Conservation (phyloP, 2,329 filamentous ascomycete species). For the Fusarium sp. region DNA sequence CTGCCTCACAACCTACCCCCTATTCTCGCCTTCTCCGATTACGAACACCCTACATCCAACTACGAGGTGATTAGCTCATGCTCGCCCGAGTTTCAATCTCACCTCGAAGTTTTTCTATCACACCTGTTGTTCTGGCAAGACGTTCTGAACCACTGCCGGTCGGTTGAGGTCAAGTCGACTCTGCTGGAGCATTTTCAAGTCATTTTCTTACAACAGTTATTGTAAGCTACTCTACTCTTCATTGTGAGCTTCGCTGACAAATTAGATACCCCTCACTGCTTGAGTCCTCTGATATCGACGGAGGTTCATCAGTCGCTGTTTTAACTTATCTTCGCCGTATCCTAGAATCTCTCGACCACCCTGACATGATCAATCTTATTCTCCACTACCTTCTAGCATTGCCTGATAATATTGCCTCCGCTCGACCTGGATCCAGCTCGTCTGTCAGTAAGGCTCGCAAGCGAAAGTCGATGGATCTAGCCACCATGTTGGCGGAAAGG, state of each 20-base stretch:
- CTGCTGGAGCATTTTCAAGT: slow-evolving; percentile 97
- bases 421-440: slow-evolving; percentile 56
- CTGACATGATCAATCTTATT: slow-evolving; percentile 93
- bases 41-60: slow-evolving; percentile 76
- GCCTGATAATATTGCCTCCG: slow-evolving; percentile 63
- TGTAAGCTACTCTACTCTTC: slow-evolving; percentile 66
- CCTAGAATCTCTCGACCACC: slow-evolving; percentile 89
- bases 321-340: slow-evolving; percentile 92
- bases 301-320: slow-evolving; percentile 95
- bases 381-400: slow-evolving; percentile 91
- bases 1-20: slow-evolving; percentile 80
- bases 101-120: slow-evolving; percentile 92
- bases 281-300: slow-evolving; percentile 96
- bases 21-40: slow-evolving; percentile 89
- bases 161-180: slow-evolving; percentile 89
- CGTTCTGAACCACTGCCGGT: slow-evolving; percentile 93
- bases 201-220: slow-evolving; percentile 91
- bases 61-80: slow-evolving; percentile 79
- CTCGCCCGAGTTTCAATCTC: slow-evolving; percentile 80
- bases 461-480: slow-evolving; percentile 88
- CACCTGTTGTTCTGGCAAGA: slow-evolving; percentile 99
- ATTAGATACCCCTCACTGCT: slow-evolving; percentile 90
- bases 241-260: neutral
- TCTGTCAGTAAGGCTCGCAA: slow-evolving; percentile 77
- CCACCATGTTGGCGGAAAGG: slow-evolving; percentile 80